Conservation (phyloP, 164 flowering plant species). For the Piper betle region DNA sequence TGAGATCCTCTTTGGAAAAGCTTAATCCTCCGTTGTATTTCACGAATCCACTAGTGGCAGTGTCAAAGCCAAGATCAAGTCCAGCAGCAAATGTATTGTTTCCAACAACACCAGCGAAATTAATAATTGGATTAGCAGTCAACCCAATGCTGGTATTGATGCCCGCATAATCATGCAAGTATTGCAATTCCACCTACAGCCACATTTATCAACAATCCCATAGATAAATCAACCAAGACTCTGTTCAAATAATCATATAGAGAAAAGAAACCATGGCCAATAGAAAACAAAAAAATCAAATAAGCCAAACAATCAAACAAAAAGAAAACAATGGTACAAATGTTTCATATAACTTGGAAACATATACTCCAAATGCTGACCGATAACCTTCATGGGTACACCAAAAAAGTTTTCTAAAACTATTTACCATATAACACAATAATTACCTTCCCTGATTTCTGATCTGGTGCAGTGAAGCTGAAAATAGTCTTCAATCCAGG, state of each 20-base stretch:
- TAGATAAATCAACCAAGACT: background rate
- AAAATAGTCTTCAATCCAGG: conserved; percentile 82
- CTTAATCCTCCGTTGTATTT: conserved; percentile 53
- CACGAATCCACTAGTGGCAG: conserved; percentile 45
- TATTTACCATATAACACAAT: background rate
- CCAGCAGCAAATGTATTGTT: conserved; percentile 34
- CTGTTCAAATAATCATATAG: background rate
- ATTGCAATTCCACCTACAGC: conserved; percentile 52
- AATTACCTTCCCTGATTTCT: conserved; percentile 73
- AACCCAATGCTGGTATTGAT: conserved; percentile 62
- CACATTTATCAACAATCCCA: background rate
- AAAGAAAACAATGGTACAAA: no score
- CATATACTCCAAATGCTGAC: no score
- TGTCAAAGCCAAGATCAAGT: conserved; percentile 56
- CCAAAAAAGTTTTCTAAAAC: no score
- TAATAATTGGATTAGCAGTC: conserved; percentile 58
- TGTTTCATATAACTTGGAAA: no score
- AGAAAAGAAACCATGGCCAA: background rate
- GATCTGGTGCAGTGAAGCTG: conserved; percentile 62
- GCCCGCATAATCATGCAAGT: conserved; percentile 62
- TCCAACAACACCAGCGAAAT: conserved; percentile 64
- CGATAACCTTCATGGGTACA: no score
- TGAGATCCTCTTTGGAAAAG: conserved; percentile 41
- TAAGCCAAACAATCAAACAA: no score
- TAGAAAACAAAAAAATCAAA: no score